phyloP scores from a whole-genome alignment of 2,329 filamentous ascomycete species.

The Botryotinia convoluta region DNA sequence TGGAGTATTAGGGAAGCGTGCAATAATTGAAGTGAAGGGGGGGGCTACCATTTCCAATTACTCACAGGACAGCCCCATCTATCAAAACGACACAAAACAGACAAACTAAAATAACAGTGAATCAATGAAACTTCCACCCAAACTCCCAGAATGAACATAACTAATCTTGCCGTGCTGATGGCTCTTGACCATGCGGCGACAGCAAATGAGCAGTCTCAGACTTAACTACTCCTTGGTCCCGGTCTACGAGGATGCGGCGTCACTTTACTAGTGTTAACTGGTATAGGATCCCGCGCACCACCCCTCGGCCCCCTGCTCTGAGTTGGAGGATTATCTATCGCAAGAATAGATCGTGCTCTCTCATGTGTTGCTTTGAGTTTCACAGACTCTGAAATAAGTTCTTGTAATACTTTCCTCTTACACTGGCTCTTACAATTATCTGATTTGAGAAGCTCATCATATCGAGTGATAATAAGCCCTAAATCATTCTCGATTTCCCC shows the following conservation, averaged over 20 bases:
- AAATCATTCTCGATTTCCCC: neutral
- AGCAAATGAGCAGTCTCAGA: neutral
- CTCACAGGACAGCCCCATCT: neutral
- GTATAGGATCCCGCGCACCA: neutral
- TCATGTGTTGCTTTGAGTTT: neutral
- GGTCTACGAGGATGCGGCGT: neutral
- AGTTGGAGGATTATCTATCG: accelerated
- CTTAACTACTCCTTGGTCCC: neutral
- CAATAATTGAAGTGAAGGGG: too few relatives aligned
- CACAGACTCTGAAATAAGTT: neutral
- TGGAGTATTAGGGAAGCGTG: neutral
- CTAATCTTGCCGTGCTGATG: neutral
- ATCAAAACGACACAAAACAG: neutral
- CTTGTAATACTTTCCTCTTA: too few relatives aligned
- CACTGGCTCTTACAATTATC: neutral
- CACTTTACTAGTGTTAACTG: too few relatives aligned
- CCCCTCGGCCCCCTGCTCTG: neutral
- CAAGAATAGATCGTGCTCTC: neutral
- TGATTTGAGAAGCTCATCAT: neutral
- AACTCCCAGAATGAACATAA: neutral
- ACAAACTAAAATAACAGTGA: neutral
- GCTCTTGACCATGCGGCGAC: neutral
- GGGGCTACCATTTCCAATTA: neutral
- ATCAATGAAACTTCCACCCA: neutral
- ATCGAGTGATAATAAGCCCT: accelerated